Conservation (phyloP, 495 filamentous ascomycete genomes). For the Hyphodiscus hymeniophilus region DNA sequence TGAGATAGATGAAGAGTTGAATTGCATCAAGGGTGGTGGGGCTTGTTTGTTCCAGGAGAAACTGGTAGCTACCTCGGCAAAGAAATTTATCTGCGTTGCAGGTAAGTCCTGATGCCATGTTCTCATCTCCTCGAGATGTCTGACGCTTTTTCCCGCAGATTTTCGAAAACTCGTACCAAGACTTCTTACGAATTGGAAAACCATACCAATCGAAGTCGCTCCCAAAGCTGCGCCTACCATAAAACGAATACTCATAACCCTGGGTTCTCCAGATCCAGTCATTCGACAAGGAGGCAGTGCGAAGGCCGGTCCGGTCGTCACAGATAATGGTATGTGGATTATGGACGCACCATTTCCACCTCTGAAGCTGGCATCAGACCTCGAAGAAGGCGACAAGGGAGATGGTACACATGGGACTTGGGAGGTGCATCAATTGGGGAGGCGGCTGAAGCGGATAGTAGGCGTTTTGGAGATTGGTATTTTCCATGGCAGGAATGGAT, state of each 20-base stretch:
- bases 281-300: constrained; percentile 58
- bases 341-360: constrained; percentile 82
- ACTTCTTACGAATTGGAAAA: constrained; percentile 68
- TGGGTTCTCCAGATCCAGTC: constrained; percentile 61
- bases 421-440: constrained; percentile 68
- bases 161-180: constrained; percentile 75
- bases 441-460: constrained; percentile 66
- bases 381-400: constrained; percentile 32
- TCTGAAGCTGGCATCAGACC: constrained; percentile 55
- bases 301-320: constrained; percentile 78
- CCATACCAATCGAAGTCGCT: constrained; percentile 88
- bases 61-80: constrained; percentile 75
- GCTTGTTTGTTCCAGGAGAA: constrained; percentile 98
- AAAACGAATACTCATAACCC: constrained; percentile 50
- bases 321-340: constrained; percentile 90
- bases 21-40: constrained; percentile 95
- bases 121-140: neutral
- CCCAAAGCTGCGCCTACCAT: constrained; percentile 71
- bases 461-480: constrained; percentile 90
- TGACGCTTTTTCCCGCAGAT: constrained; percentile 40
- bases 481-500: constrained; percentile 72
- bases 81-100: constrained; percentile 89
- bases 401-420: constrained; percentile 50
- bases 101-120: constrained; percentile 41
- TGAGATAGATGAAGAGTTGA: constrained; percentile 90